These are phyloP conservation scores for Boletus rufocinnamomeus DNA, from an alignment of 768 basidiomycete genomes.

Conservation along the genomic window DNA sequence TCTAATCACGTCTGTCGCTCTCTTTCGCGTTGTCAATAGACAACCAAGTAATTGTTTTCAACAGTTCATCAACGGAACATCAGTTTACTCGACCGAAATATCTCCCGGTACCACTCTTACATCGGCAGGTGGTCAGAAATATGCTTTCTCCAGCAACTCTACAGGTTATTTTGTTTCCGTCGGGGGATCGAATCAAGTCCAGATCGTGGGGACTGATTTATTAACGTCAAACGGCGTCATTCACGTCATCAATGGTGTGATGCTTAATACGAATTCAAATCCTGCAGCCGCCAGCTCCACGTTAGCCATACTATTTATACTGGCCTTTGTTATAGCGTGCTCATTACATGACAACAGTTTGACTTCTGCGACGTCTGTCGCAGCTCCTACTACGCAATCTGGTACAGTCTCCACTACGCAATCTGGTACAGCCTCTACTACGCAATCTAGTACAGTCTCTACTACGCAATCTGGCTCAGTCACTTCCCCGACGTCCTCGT, in stretches of 20 bases:
- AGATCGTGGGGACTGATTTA: constrained; percentile 59
- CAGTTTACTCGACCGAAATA: constrained; percentile 60
- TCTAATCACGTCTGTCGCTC: constrained; percentile 56
- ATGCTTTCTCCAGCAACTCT: constrained; percentile 53
- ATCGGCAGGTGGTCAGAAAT: constrained; percentile 58
- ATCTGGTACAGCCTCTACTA: constrained; percentile 40
- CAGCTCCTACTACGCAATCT: constrained; percentile 40
- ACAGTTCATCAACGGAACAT: constrained; percentile 67
- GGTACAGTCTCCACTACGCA: constrained; percentile 42
- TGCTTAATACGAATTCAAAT: constrained; percentile 48
- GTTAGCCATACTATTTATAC: constrained; percentile 38
- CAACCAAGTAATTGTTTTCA: background rate
- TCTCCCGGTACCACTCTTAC: constrained; percentile 38
- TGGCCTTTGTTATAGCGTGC: background rate
- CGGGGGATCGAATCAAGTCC: constrained; percentile 47
- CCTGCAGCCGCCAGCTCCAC: constrained; percentile 50
- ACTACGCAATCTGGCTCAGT: constrained; percentile 45
- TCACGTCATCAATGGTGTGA: constrained; percentile 58
- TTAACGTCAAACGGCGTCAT: constrained; percentile 68
- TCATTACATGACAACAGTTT: constrained; percentile 26
- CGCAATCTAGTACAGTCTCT: constrained; percentile 43
- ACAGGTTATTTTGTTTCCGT: constrained; percentile 58
- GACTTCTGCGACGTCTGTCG: constrained; percentile 51
- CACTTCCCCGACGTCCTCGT: constrained; percentile 23
- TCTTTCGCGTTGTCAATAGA: background rate